Conservation (phyloP, 2,329 filamentous ascomycete species). For the Penicillium aurantiogriseum region DNA sequence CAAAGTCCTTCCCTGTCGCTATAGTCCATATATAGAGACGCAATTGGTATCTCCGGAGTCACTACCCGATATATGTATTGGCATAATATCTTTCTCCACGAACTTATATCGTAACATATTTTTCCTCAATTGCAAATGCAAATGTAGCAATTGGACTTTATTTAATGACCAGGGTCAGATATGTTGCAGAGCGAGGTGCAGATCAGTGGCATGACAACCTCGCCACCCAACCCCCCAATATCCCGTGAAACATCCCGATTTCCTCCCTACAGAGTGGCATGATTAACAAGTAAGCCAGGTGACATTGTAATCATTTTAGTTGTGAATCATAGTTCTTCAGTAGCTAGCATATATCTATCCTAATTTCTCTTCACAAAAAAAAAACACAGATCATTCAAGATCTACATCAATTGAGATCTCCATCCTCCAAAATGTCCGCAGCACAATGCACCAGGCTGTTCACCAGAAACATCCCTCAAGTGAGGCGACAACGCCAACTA, state of each 20-base stretch:
- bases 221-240: neutral
- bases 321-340: neutral
- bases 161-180: neutral
- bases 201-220: constrained; percentile 5
- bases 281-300: neutral
- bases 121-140: neutral
- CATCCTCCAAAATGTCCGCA: constrained; percentile 2
- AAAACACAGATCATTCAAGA: neutral
- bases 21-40: neutral
- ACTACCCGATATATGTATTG: neutral
- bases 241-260: neutral
- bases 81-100: neutral
- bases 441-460: constrained; percentile 5
- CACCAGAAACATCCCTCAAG: constrained; percentile 6
- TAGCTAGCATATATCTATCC: neutral
- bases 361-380: neutral
- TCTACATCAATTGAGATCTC: neutral
- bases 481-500: constrained; percentile 2
- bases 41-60: neutral
- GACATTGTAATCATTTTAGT: neutral
- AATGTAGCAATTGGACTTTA: neutral
- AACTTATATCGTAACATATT: neutral
- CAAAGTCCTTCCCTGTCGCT: neutral
- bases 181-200: neutral
- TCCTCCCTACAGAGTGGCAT: constrained; percentile 2